A percentile compares a stretch with the other conserved stretches of the same genome.
phyloP scores from a whole-genome alignment of 495 filamentous ascomycete species.

The Penicillium flavigenum region DNA sequence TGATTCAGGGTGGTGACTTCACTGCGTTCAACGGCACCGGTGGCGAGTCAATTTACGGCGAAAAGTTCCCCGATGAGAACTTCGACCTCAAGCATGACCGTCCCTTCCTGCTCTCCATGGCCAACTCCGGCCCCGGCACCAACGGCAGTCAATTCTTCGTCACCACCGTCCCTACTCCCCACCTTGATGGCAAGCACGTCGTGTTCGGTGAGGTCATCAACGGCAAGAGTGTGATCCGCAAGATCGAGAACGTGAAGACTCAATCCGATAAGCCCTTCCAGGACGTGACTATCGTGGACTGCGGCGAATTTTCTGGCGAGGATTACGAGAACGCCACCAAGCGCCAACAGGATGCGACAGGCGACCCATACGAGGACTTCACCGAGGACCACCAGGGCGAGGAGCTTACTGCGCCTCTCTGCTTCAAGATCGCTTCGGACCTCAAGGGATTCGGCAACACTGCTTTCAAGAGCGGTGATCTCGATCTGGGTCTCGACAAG shows the following conservation, averaged over 20 bases:
- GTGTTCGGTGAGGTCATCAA: constrained; percentile 63
- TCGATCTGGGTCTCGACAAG: constrained; percentile 76
- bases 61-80: constrained; percentile 97
- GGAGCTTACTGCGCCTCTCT: constrained; percentile 55
- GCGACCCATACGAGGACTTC: constrained; percentile 94
- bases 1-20: constrained; percentile 99
- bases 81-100: constrained; percentile 91
- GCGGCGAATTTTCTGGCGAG: constrained; percentile 75
- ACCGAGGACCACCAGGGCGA: constrained; percentile 79
- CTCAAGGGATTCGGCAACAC: constrained; percentile 91
- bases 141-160: constrained; percentile 99
- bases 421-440: constrained; percentile 71
- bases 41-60: constrained; percentile 96
- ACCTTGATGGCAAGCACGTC: constrained; percentile 92
- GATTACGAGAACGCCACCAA: constrained; percentile 61
- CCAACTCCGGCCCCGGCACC: constrained; percentile 90
- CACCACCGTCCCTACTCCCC: constrained; percentile 88
- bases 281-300: constrained; percentile 76
- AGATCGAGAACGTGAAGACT: constrained; percentile 85
- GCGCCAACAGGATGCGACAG: constrained; percentile 71
- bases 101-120: constrained; percentile 95
- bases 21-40: constrained; percentile 94
- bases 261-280: constrained; percentile 74
- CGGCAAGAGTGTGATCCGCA: constrained; percentile 86
- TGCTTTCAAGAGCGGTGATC: constrained; percentile 79